These are phyloP conservation scores for Daucus carota DNA, from an alignment of 129 eudicot genomes.

Conservation along the genomic window DNA sequence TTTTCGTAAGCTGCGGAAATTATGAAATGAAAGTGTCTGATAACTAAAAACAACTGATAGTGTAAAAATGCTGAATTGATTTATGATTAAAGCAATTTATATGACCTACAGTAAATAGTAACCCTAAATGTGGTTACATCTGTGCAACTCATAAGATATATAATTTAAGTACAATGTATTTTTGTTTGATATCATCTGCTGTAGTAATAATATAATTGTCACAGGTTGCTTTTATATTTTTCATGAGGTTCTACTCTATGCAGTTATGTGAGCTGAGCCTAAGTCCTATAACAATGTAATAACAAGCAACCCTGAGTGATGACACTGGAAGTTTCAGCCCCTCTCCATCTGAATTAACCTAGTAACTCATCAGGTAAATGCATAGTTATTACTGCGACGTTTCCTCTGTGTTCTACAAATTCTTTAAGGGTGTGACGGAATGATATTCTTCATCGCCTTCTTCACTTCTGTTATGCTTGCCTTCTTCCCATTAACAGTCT, in stretches of 20 bases:
- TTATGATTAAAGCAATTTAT: too few species aligned
- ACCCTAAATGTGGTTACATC: not conserved
- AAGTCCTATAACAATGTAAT: too few species aligned
- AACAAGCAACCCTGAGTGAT: not conserved
- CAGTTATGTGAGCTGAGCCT: not conserved
- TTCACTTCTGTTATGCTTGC: conserved; percentile 71
- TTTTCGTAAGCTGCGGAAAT: not conserved
- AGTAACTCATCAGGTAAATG: not conserved
- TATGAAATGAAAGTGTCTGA: too few species aligned
- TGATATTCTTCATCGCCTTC: conserved; percentile 50
- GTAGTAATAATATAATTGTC: not conserved
- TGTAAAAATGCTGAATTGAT: too few species aligned
- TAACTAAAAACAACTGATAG: not conserved
- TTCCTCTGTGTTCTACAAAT: not conserved
- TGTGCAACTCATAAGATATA: not conserved
- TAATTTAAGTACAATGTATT: too few species aligned
- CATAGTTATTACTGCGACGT: not conserved
- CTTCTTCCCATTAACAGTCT: conserved; percentile 40
- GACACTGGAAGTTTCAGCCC: not conserved
- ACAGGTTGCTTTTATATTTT: not conserved
- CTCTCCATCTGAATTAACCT: not conserved
- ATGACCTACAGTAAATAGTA: not conserved
- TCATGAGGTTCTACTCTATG: too few species aligned
- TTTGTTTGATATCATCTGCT: too few species aligned
- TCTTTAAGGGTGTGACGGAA: conserved; percentile 4